phyloP scores from a whole-genome alignment of 2,329 filamentous ascomycete genomes.

The Paecilomyces fulvus region DNA sequence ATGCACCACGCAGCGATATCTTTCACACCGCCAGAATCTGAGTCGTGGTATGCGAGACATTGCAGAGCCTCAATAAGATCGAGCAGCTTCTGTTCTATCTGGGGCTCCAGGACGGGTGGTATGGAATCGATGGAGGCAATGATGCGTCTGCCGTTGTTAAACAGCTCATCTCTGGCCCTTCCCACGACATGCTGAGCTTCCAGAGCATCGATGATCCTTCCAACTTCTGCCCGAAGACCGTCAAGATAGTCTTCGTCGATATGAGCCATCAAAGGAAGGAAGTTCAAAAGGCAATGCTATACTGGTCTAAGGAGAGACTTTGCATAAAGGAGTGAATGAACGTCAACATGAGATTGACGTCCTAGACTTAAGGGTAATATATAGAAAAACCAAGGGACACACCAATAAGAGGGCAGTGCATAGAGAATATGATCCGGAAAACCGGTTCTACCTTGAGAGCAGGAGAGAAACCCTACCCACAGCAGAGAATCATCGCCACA shows the following conservation, averaged over 20 bases:
- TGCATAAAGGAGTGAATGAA: neutral
- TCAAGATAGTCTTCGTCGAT: neutral
- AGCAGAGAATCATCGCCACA: neutral
- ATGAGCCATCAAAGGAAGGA: neutral
- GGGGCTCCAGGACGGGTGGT: conserved; percentile 3
- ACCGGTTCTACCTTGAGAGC: neutral
- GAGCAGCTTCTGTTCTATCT: conserved; percentile 24
- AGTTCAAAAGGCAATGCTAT: neutral
- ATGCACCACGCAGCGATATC: conserved; percentile 46
- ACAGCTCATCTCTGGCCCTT: conserved; percentile 8
- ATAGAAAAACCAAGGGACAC: neutral
- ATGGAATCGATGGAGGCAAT: conserved; percentile 1
- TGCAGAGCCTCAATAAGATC: conserved; percentile 39
- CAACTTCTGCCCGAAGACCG: neutral
- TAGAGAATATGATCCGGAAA: neutral
- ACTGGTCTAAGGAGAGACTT: neutral
- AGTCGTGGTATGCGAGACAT: conserved; percentile 41
- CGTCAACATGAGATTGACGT: neutral
- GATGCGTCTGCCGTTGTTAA: conserved; percentile 2
- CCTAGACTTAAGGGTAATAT: neutral
- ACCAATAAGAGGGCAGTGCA: neutral
- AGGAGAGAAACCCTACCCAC: neutral
- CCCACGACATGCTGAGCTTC: neutral
- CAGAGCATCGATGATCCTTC: neutral
- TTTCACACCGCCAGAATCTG: conserved; percentile 36